These are phyloP conservation scores for Karstenula rhodostoma DNA, from an alignment of 2,329 filamentous ascomycete genomes.

Conservation along the genomic window DNA sequence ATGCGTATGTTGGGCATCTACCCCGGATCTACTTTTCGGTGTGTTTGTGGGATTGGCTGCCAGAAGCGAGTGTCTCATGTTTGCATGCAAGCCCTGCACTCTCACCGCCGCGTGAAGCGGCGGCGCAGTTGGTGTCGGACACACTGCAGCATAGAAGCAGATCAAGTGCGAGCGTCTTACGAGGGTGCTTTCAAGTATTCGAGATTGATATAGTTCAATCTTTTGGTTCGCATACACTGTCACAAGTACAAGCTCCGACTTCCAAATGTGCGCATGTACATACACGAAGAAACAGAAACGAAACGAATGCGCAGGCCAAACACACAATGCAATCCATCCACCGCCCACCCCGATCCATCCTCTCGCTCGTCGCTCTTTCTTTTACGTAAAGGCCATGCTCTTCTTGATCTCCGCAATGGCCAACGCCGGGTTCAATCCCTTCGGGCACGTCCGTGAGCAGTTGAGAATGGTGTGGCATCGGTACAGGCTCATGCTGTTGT, in stretches of 20 bases:
- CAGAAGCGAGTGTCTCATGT: background rate
- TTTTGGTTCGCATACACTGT: constrained; percentile 30
- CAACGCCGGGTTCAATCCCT: constrained; percentile 94
- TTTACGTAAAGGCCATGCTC: constrained; percentile 73
- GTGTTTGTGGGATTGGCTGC: background rate
- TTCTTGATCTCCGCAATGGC: constrained; percentile 99
- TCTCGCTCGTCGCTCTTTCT: background rate
- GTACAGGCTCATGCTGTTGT: constrained; percentile 99
- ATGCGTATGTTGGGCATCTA: background rate
- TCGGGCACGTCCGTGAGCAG: constrained; percentile 96
- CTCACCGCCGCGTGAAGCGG: background rate
- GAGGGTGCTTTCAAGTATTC: background rate
- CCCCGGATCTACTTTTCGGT: background rate
- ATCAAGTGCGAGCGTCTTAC: background rate
- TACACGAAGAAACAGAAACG: constrained; percentile 20
- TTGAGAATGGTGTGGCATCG: constrained; percentile 99
- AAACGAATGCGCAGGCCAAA: background rate
- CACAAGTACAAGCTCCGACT: constrained; percentile 28
- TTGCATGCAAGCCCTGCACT: background rate
- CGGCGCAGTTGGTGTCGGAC: background rate
- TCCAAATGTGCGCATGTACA: constrained; percentile 23
- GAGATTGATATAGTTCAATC: constrained; percentile 15
- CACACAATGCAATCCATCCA: constrained; percentile 3
- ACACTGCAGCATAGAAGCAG: background rate
- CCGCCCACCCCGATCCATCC: background rate